Evolutionary conservation across 441 rosid genomes (phyloP).

Genomic region (Populus hybrid): DNA sequence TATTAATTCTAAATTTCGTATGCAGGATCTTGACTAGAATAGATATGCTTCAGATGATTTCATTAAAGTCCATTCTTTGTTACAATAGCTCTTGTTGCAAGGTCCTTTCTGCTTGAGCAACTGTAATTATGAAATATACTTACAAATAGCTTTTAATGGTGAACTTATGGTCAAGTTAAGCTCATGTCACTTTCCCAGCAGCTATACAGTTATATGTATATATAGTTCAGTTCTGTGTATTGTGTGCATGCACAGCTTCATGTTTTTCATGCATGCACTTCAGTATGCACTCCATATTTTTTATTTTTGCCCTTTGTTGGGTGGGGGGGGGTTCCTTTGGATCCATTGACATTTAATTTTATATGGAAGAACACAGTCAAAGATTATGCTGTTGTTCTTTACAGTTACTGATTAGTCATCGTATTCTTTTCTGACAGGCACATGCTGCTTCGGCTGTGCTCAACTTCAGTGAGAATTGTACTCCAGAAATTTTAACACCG

Average conservation of each 20-base stretch:
- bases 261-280: not conserved
- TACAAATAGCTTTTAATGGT: not conserved
- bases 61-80: not conserved
- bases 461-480: constrained; percentile 97
- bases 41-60: constrained; percentile 6
- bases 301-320: not conserved
- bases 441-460: constrained; percentile 99
- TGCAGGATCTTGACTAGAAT: not conserved
- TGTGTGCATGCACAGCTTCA: not conserved
- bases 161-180: not conserved
- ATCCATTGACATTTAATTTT: too few relatives aligned
- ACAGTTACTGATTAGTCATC: not conserved
- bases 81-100: not conserved
- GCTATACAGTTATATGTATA: too few relatives aligned
- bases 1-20: constrained; percentile 1
- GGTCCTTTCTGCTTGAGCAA: not conserved
- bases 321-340: not conserved
- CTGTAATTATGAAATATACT: too few relatives aligned
- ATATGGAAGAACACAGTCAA: not conserved
- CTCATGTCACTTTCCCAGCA: not conserved
- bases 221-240: not conserved
- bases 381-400: not conserved
- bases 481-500: constrained; percentile 84
- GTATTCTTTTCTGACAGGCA: constrained; percentile 47
- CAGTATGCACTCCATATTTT: not conserved